Evolutionary conservation across 192 early-diverging fungal genomes (phyloP).

Genomic region (Gonapodya sp.): DNA sequence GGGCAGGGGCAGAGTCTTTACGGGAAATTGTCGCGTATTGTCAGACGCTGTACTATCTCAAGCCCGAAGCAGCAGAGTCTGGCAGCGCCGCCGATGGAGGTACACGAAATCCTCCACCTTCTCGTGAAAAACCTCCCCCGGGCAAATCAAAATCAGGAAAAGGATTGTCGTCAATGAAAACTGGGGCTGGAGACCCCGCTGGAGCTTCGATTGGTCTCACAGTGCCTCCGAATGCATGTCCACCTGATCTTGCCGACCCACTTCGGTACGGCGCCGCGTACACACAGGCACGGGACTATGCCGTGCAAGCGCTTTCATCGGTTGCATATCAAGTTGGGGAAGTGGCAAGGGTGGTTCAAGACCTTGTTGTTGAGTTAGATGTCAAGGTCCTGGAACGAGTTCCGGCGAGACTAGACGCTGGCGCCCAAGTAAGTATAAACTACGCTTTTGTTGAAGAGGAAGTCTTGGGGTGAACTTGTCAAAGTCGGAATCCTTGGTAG

Average conservation of each 20-base stretch:
- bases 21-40: background rate
- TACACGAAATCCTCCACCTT: background rate
- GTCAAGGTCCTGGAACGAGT: background rate
- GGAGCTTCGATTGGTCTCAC: background rate
- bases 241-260: background rate
- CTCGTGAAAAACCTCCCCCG: background rate
- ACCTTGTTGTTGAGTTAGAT: background rate
- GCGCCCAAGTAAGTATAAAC: background rate
- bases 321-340: background rate
- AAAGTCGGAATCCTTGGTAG: background rate
- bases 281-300: background rate
- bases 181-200: background rate
- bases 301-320: background rate
- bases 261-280: background rate
- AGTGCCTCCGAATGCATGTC: background rate
- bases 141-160: background rate
- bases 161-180: background rate
- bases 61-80: background rate
- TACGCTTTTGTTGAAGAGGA: background rate
- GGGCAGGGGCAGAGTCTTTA: background rate
- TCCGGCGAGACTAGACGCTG: background rate
- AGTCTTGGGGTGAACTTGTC: background rate
- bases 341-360: background rate
- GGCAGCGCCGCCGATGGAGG: background rate
- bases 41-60: background rate